Evolutionary conservation across 345 rosid genomes (phyloP), one percentile per base, ranked within the genome.

Genomic region (Lepidium aucheri): DNA sequence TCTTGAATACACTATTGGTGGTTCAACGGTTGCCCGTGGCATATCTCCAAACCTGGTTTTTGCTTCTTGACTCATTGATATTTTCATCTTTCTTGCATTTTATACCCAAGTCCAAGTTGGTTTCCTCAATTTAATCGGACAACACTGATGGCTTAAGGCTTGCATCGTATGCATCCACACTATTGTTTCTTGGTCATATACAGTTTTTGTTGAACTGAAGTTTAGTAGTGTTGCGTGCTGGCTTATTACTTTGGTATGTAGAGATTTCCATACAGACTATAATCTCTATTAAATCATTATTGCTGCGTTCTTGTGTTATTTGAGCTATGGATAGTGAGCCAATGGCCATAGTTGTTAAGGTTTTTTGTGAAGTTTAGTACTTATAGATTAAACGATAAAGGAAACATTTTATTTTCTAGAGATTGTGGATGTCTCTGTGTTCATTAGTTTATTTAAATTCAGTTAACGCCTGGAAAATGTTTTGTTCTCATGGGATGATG

Each of bases 21-120:
- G 98, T 44, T 77, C 98, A 15, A 86, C 98, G 0, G 91, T 90
- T 77, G 99, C 97, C 22, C 96, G 96, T 50, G 96, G 96, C 81
- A 82, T 89, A 75, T 80, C 96, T 32, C 96, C 96, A 24, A 89
- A 84, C 81, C 84, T 89, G 86, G 96, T 89, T 39, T 51, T 16
- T 28, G 0, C 33, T 0, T 18, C 44, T 62, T 47, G 4, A 32
- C 16, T 44, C 0, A 17, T 40, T 55, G 3, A 30, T 30, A 17
- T 34, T 4, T 34, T 28, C 15, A 26, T 46, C 9, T 35, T 56
- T 14, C 56, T 67, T 56, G 10, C 60, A 65, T 16, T 30, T 52
- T 32, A 30, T 9, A 53, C 5, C 12, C n/a, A 18, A 11, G 14
- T 26, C 24, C 24, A 14, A 20, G 32, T 40, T 51, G 8, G 30